These are phyloP conservation scores for Babesia ovata DNA, from an alignment of 169 alveolate species.

Conservation along the genomic window DNA sequence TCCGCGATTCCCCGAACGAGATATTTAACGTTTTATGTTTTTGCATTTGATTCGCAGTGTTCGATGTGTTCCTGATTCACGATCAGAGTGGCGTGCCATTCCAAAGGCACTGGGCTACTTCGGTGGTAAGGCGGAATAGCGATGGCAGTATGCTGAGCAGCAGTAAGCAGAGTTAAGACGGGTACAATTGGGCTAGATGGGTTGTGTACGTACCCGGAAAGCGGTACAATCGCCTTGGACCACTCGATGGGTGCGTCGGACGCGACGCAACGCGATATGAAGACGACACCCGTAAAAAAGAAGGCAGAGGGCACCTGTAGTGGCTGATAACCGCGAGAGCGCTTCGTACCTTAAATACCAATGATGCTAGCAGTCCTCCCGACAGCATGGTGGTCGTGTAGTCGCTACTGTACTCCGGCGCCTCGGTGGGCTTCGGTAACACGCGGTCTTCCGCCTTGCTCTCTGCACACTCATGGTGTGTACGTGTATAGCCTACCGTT, in stretches of 20 bases:
- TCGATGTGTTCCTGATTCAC: not conserved
- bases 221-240: constrained; percentile 17
- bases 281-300: constrained; percentile 11
- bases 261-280: constrained; percentile 23
- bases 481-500: constrained; percentile 7
- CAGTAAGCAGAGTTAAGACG: too few relatives aligned
- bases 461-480: constrained; percentile 17
- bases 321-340: not conserved
- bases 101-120: constrained; percentile 8
- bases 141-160: constrained; percentile 33
- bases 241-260: constrained; percentile 10
- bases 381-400: constrained; percentile 4
- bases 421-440: constrained; percentile 11
- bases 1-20: constrained; percentile 37
- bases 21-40: not conserved
- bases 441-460: constrained; percentile 22
- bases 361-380: constrained; percentile 6
- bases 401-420: not conserved
- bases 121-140: constrained; percentile 2
- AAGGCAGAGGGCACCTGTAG: constrained; percentile 15
- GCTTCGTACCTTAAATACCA: constrained; percentile 17
- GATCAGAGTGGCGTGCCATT: constrained; percentile 24
- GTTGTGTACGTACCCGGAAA: constrained; percentile 12
- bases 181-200: not conserved
- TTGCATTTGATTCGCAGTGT: not conserved